Evolutionary conservation across 2,329 filamentous ascomycete genomes (phyloP).

Genomic region (Claviceps arundinis): DNA sequence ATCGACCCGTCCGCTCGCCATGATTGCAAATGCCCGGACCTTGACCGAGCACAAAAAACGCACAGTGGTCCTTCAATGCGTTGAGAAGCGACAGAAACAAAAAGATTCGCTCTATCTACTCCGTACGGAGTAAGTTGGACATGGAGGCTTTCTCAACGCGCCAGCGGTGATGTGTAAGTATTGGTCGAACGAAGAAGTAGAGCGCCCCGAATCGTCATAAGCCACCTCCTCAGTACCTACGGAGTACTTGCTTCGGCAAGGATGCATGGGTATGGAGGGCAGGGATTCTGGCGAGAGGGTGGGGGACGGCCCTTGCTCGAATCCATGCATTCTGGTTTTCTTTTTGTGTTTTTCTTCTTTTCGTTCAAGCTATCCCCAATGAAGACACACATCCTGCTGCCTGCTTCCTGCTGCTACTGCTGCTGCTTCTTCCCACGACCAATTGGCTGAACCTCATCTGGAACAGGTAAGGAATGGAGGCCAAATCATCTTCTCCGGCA

Average conservation of each 20-base stretch:
- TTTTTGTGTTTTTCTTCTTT: not conserved
- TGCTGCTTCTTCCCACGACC: not conserved
- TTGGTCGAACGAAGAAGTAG: constrained; percentile 4
- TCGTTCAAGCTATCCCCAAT: not conserved
- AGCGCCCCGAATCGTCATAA: constrained; percentile 7
- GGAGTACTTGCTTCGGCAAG: constrained; percentile 3
- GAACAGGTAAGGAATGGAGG: not conserved
- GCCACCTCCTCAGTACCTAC: constrained; percentile 3
- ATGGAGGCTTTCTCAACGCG: not conserved
- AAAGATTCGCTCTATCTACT: not conserved
- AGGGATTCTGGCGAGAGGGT: not conserved
- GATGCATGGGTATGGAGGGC: constrained; percentile 1
- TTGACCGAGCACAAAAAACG: constrained; percentile 4
- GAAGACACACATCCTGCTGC: not conserved
- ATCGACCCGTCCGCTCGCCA: not conserved
- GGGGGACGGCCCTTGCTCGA: not conserved
- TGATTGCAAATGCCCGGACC: constrained; percentile 1
- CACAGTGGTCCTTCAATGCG: constrained; percentile 3
- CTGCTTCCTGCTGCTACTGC: too few species aligned
- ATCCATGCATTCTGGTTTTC: not conserved
- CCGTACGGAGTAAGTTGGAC: too few species aligned
- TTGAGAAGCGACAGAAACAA: not conserved
- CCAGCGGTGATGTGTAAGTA: not conserved
- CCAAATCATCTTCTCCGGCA: constrained; percentile 2
- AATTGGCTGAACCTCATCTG: not conserved